A percentile compares a stretch with the other conserved stretches of the same genome.
Evolutionary conservation across 2,329 filamentous ascomycete genomes (phyloP).

Genomic region (Exserohilum turcica): DNA sequence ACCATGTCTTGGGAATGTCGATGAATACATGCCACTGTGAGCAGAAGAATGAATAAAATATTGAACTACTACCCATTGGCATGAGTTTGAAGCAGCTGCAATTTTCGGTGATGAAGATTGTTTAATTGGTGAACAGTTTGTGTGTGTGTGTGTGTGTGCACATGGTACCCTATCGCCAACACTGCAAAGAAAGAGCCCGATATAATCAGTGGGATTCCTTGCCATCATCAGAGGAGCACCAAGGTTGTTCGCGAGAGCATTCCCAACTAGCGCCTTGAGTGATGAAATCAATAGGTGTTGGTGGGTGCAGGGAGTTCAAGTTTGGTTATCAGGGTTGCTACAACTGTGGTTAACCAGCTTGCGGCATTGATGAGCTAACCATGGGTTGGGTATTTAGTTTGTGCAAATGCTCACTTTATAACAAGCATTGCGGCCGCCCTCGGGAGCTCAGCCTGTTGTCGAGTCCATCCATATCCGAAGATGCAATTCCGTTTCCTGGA

Average conservation of each 20-base stretch:
- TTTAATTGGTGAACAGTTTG: neutral
- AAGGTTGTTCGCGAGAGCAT: no score
- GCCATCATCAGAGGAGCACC: no score
- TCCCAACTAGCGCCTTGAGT: neutral
- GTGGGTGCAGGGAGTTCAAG: no score
- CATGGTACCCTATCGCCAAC: no score
- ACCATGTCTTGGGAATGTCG: slow-evolving; percentile 13
- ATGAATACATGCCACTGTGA: slow-evolving; percentile 10
- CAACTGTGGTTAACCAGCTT: neutral
- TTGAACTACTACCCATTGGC: neutral
- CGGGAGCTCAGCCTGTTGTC: neutral
- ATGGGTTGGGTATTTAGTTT: neutral
- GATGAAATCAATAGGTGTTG: no score
- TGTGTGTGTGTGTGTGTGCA: no score
- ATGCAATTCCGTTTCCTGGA: neutral
- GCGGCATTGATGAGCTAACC: neutral
- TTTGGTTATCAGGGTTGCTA: neutral
- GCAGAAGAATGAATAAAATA: slow-evolving; percentile 5
- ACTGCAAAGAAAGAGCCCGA: no score
- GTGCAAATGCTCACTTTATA: neutral
- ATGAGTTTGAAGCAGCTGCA: neutral
- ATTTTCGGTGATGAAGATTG: neutral
- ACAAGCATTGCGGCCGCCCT: neutral
- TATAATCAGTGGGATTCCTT: no score
- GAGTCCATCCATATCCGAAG: neutral